Percentiles rank a stretch among this genome's conserved stretches.
Evolutionary conservation across 176 grass and related monocot species (phyloP).

Genomic region (Phoenix dactylifera): DNA sequence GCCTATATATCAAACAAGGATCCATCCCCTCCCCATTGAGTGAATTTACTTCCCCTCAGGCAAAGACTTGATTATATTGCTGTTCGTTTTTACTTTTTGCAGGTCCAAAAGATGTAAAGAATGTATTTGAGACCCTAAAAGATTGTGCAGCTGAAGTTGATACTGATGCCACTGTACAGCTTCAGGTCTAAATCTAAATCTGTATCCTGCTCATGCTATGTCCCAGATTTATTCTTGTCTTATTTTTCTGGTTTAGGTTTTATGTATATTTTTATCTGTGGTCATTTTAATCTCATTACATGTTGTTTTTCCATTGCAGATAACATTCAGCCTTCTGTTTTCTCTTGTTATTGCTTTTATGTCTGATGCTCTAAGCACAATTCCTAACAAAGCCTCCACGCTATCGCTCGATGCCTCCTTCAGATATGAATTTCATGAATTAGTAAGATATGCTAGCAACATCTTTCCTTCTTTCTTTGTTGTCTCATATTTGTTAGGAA

Average conservation of each 20-base stretch:
- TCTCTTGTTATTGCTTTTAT: constrained; percentile 65
- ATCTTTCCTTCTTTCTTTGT: not conserved
- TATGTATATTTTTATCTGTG: constrained; percentile 10
- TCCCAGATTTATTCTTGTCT: not conserved
- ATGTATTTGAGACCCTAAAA: constrained; percentile 67
- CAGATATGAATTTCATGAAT: constrained; percentile 78
- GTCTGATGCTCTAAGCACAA: constrained; percentile 70
- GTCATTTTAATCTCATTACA: no score
- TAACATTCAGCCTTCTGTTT: constrained; percentile 47
- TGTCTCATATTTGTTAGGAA: not conserved
- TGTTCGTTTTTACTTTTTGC: constrained; percentile 22
- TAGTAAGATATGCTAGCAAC: constrained; percentile 35
- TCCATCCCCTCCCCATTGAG: no score
- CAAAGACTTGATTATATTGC: no score
- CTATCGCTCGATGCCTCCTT: constrained; percentile 64
- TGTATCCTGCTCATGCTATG: not conserved
- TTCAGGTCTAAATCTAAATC: constrained; percentile 54
- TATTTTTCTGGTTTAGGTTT: constrained; percentile 7
- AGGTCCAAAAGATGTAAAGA: constrained; percentile 78
- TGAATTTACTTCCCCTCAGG: no score
- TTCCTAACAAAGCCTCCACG: constrained; percentile 29
- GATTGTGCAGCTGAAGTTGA: constrained; percentile 66
- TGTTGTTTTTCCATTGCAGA: constrained; percentile 35
- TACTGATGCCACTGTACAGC: constrained; percentile 47
- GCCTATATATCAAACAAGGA: no score